Conservation (phyloP, 148 eudicot species). For the Rhododendron kiyosumense region DNA sequence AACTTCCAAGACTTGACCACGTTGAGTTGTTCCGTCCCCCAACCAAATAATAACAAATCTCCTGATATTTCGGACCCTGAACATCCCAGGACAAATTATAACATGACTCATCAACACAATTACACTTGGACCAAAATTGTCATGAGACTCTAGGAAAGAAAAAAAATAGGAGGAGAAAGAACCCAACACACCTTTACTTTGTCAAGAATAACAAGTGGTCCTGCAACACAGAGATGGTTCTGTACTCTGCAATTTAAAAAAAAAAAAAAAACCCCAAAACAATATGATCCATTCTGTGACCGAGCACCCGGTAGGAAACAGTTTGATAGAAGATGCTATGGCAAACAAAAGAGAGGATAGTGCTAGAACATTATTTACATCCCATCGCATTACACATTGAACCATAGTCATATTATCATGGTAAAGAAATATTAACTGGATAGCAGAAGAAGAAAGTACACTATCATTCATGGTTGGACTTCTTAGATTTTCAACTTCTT, state of each 20-base stretch:
- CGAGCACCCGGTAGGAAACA: neutral
- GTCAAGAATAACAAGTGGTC: too few relatives aligned
- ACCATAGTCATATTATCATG: neutral
- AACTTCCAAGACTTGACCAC: too few relatives aligned
- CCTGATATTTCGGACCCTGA: too few relatives aligned
- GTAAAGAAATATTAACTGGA: neutral
- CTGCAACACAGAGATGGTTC: too few relatives aligned
- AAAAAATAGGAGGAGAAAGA: too few relatives aligned
- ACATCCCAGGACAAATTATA: too few relatives aligned
- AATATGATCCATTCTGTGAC: neutral
- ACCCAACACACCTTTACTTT: too few relatives aligned
- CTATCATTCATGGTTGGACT: neutral
- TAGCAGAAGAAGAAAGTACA: neutral
- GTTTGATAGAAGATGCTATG: neutral
- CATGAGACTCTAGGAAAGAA: too few relatives aligned
- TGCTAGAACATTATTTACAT: neutral
- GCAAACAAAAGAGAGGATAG: neutral
- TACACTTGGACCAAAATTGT: too few relatives aligned
- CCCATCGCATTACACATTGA: neutral
- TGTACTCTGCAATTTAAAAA: slow-evolving; percentile 26
- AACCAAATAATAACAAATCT: too few relatives aligned
- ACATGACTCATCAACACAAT: too few relatives aligned
- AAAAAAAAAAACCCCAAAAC: neutral
- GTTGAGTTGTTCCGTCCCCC: too few relatives aligned
- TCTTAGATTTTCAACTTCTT: neutral